A percentile compares a stretch with the other conserved stretches of the same genome.
These are phyloP conservation scores for Colletotrichum lupini DNA, from an alignment of 2,329 filamentous ascomycete species.

Conservation along the genomic window DNA sequence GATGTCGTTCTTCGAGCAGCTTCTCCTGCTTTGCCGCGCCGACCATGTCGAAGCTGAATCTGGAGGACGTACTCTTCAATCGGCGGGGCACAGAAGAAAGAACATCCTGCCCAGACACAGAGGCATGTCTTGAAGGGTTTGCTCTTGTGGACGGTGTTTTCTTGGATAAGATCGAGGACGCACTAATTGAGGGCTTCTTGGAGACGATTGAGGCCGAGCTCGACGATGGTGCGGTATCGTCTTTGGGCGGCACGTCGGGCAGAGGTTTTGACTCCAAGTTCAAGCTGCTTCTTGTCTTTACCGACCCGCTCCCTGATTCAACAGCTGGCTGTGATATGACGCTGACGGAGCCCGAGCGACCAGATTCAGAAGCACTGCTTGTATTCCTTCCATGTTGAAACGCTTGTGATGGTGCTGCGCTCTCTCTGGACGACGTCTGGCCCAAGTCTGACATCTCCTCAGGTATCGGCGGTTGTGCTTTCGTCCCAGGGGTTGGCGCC, in stretches of 20 bases:
- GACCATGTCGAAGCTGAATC: slow-evolving; percentile 86
- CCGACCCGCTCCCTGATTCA: slow-evolving; percentile 42
- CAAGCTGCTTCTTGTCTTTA: slow-evolving; percentile 34
- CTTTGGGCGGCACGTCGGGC: slow-evolving; percentile 51
- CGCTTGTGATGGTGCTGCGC: slow-evolving; percentile 12
- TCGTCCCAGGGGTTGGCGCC: slow-evolving; percentile 1
- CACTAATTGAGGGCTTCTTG: slow-evolving; percentile 43
- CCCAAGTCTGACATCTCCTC: slow-evolving; percentile 29
- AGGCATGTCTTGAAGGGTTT: slow-evolving; percentile 63
- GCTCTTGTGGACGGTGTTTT: slow-evolving; percentile 49
- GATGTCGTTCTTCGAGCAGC: slow-evolving; percentile 78
- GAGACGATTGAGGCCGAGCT: slow-evolving; percentile 48
- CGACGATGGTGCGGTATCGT: slow-evolving; percentile 42
- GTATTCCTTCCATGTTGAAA: slow-evolving; percentile 26
- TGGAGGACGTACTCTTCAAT: slow-evolving; percentile 81
- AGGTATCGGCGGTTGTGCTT: slow-evolving; percentile 15
- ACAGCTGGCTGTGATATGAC: slow-evolving; percentile 41
- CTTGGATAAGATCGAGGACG: slow-evolving; percentile 36
- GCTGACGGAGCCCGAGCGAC: slow-evolving; percentile 39
- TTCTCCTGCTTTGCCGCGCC: slow-evolving; percentile 76
- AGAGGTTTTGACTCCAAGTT: slow-evolving; percentile 35
- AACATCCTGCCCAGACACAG: slow-evolving; percentile 57
- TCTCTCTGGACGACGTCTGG: slow-evolving; percentile 39
- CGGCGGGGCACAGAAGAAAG: slow-evolving; percentile 67
- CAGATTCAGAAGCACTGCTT: slow-evolving; percentile 47